phyloP scores from a whole-genome alignment of 257 asterid genomes.

The Nicotiana paniculata region DNA sequence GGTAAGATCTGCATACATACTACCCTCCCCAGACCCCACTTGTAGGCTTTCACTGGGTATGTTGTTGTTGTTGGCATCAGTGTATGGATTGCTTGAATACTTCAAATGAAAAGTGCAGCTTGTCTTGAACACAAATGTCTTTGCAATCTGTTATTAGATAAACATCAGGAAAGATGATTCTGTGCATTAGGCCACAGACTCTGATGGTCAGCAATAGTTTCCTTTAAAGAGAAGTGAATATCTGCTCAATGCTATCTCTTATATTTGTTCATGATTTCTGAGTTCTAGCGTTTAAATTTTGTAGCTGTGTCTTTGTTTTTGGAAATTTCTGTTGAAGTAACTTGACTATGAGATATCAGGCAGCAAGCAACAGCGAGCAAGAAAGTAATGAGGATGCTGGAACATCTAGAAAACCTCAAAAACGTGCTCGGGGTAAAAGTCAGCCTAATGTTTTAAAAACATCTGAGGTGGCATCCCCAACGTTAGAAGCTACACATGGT shows the following conservation, averaged over 20 bases:
- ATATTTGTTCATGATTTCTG: constrained; percentile 1
- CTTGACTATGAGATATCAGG: constrained; percentile 47
- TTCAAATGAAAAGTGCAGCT: background rate
- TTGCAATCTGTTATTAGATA: background rate
- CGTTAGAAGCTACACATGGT: constrained; percentile 42
- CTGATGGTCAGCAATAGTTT: too few relatives aligned
- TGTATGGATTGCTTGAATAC: background rate
- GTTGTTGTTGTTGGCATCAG: background rate
- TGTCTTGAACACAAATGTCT: background rate
- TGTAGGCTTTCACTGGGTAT: too few relatives aligned
- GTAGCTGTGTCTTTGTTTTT: background rate
- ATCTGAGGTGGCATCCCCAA: constrained; percentile 40
- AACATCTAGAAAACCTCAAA: constrained; percentile 65
- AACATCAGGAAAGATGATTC: background rate
- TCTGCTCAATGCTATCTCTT: background rate
- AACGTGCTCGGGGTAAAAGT: constrained; percentile 63
- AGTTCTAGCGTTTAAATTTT: background rate
- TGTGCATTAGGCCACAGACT: background rate
- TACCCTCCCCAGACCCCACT: too few relatives aligned
- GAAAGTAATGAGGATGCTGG: constrained; percentile 80
- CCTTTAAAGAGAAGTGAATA: background rate
- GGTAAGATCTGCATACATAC: too few relatives aligned
- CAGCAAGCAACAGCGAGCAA: constrained; percentile 75
- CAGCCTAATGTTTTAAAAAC: constrained; percentile 48
- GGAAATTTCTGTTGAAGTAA: constrained; percentile 4